Base-by-base conservation (phyloP, 2,329 filamentous ascomycete species). In the Acrocalymma vagum region DNA sequence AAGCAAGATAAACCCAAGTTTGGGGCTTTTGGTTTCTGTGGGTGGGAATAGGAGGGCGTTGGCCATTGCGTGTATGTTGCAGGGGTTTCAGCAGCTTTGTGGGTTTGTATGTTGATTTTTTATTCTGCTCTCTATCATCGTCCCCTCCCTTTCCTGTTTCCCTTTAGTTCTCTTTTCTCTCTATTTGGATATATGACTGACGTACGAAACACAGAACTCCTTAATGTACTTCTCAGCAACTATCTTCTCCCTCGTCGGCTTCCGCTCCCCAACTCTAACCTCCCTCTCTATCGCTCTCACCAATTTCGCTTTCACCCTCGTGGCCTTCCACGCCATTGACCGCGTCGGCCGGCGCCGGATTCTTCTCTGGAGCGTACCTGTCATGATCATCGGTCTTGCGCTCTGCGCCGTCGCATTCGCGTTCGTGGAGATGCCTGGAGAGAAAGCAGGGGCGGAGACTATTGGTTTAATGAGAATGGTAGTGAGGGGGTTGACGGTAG, bases 51-150 rank as follows among this genome's bases (percentile, higher is more conserved):
- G 86, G 35, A 82, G 90, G 45, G 92, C 93, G 0, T 70, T 96
- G 62, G 81, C 81, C 0, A 94, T 96, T 63, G 90, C 92, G 1
- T 95, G 91, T 70, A 80, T 94, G 51, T 77, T 96, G 2, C 92
- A 96, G 62, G 90, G 85, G 0, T 74, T 95, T 6, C 93, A 96
- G 70, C 93, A 97, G 67, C 78, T 95, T 1, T 94, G 88, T 59
- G 91, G 70, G 14, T 72, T 72, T 47, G 66, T 70, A 60, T 51
- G 65, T 58, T n/a, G n/a, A n/a, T n/a, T n/a, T n/a, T n/a, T n/a
- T n/a, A n/a, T n/a, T n/a, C n/a, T n/a, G n/a, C n/a, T n/a, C n/a
- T n/a, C n/a, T n/a, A n/a, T n/a, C n/a, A n/a, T n/a, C n/a, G n/a
- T n/a, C n/a, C n/a, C n/a, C 15, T 13, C 15, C 27, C 15, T 22